Conservation (phyloP, 495 filamentous ascomycete species). For the Saxophila tyrrhenica region DNA sequence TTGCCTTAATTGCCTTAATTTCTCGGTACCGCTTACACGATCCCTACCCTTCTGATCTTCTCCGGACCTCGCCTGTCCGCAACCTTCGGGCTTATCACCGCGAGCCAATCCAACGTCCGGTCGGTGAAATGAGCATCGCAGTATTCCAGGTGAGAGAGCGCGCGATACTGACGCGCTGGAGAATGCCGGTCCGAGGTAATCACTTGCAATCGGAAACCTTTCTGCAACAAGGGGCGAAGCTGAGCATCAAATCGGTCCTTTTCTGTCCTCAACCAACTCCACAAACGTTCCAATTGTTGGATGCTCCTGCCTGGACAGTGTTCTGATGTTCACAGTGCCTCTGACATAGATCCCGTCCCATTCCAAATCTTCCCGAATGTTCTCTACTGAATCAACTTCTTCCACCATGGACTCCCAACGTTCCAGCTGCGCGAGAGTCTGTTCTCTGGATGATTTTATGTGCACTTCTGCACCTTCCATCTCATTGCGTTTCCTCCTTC, state of each 20-base stretch:
- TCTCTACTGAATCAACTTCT: neutral
- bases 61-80: too few species aligned
- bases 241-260: neutral
- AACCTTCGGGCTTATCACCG: too few species aligned
- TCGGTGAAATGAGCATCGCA: neutral
- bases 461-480: neutral
- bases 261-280: neutral
- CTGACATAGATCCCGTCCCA: neutral
- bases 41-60: too few species aligned
- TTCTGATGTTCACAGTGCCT: neutral
- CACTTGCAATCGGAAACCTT: neutral
- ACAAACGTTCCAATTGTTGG: neutral
- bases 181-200: neutral
- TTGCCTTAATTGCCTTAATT: too few species aligned
- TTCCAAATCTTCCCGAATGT: neutral
- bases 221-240: neutral
- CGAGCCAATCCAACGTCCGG: neutral
- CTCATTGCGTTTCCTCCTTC: neutral
- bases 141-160: neutral
- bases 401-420: neutral
- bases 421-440: neutral
- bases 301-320: neutral
- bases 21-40: too few species aligned
- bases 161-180: neutral
- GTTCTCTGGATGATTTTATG: neutral